A percentile compares a stretch with the other conserved stretches of the same genome.
phyloP scores from a whole-genome alignment of 2,329 filamentous ascomycete species.

The Pezizomycotina sp. region DNA sequence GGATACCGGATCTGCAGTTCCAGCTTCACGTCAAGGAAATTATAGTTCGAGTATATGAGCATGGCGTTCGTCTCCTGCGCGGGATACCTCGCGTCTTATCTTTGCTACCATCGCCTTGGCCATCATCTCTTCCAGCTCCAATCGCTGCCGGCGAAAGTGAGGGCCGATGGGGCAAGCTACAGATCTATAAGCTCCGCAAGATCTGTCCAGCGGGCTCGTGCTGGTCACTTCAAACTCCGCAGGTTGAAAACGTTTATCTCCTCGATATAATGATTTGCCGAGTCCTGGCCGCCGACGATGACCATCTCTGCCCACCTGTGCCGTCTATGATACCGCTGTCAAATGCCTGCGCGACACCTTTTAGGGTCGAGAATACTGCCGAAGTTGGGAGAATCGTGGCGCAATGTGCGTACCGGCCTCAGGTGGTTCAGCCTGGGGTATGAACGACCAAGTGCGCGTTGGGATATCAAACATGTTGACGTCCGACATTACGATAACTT shows the following conservation, averaged over 20 bases:
- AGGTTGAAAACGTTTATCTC: constrained; percentile 98
- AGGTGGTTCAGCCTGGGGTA: constrained; percentile 63
- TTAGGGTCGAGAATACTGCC: constrained; percentile 68
- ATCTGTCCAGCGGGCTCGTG: constrained; percentile 71
- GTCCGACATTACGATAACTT: constrained; percentile 94
- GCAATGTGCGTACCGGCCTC: constrained; percentile 95
- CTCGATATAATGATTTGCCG: constrained; percentile 96
- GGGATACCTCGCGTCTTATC: constrained; percentile 7
- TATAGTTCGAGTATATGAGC: constrained; percentile 98
- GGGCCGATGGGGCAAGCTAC: constrained; percentile 63
- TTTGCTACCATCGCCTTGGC: constrained; percentile 28
- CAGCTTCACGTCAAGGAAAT: constrained; percentile 91
- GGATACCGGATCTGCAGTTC: constrained; percentile 77
- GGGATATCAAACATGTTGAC: constrained; percentile 87
- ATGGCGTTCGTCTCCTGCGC: constrained; percentile 37
- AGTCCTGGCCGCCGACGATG: constrained; percentile 89
- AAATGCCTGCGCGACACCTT: constrained; percentile 40
- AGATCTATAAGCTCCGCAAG: constrained; percentile 89
- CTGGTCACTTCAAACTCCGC: constrained; percentile 85
- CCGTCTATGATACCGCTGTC: constrained; percentile 81
- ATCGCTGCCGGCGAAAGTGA: constrained; percentile 31
- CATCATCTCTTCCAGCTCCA: constrained; percentile 31
- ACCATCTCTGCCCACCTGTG: constrained; percentile 92
- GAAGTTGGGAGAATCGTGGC: constrained; percentile 81
- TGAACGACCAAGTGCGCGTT: constrained; percentile 67